Conservation (phyloP, 257 asterid species). For the Coffea eugenioides region DNA sequence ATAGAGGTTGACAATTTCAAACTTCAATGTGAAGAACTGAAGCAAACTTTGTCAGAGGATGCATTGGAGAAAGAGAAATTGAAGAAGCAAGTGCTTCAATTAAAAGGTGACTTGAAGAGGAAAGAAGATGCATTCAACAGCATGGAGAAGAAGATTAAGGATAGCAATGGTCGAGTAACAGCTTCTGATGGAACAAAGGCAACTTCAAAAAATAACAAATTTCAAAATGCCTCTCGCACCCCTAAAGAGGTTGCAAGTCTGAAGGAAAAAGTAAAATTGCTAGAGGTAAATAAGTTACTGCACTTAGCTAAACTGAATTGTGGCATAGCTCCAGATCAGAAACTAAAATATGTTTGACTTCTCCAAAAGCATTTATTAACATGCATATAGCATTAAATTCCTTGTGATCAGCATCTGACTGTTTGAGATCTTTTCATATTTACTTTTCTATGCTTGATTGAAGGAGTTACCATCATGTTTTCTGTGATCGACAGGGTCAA, state of each 20-base stretch:
- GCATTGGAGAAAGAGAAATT: slow-evolving; percentile 62
- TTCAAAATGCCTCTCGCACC: slow-evolving; percentile 27
- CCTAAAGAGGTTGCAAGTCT: slow-evolving; percentile 57
- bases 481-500: slow-evolving; percentile 47
- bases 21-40: slow-evolving; percentile 42
- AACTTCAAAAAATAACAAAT: slow-evolving; percentile 32
- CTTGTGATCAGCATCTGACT: not conserved
- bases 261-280: slow-evolving; percentile 69
- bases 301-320: not conserved
- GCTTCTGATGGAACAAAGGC: slow-evolving; percentile 35
- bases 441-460: not conserved
- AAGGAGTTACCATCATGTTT: not conserved
- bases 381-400: not conserved
- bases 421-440: too few relatives aligned
- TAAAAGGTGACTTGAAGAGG: slow-evolving; percentile 55
- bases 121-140: slow-evolving; percentile 54
- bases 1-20: slow-evolving; percentile 48
- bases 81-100: slow-evolving; percentile 49
- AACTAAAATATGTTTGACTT: not conserved
- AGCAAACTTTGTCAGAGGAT: slow-evolving; percentile 35
- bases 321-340: not conserved
- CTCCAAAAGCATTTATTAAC: not conserved
- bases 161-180: slow-evolving; percentile 28
- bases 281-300: slow-evolving; percentile 60
- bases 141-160: slow-evolving; percentile 67